Evolutionary conservation across 164 flowering plant species (phyloP).

Genomic region (Vitis amurensis): DNA sequence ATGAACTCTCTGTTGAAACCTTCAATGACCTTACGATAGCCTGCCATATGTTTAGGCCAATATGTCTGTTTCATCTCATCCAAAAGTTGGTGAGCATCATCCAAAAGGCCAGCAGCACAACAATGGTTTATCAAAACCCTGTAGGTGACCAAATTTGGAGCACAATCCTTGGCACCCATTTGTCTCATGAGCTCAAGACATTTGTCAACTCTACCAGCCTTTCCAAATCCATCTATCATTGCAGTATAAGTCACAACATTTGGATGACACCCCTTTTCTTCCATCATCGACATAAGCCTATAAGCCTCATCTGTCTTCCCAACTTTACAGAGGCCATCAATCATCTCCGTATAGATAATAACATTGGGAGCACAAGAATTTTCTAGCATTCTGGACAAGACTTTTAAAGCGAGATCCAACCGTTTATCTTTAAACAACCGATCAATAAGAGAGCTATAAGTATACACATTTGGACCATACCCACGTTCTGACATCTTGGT

Average conservation of each 20-base stretch:
- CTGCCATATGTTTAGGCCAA: constrained; percentile 69
- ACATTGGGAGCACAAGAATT: constrained; percentile 83
- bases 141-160: constrained; percentile 87
- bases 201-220: constrained; percentile 59
- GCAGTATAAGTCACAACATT: constrained; percentile 95
- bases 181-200: constrained; percentile 60
- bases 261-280: constrained; percentile 79
- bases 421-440: constrained; percentile 80
- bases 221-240: constrained; percentile 93
- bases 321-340: constrained; percentile 89
- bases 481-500: constrained; percentile 73
- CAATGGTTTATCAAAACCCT: constrained; percentile 77
- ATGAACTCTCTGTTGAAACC: constrained; percentile 78
- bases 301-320: constrained; percentile 86
- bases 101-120: constrained; percentile 64
- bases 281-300: constrained; percentile 86
- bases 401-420: constrained; percentile 78
- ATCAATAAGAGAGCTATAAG: constrained; percentile 85
- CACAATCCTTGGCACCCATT: constrained; percentile 79
- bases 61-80: constrained; percentile 92
- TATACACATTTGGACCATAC: constrained; percentile 60
- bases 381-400: constrained; percentile 87
- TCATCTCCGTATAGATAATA: constrained; percentile 80
- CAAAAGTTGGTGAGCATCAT: constrained; percentile 68
- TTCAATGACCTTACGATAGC: constrained; percentile 75